A percentile compares a stretch with the other conserved stretches of the same genome.
phyloP scores from a whole-genome alignment of 2,329 filamentous ascomycete species.

The Hymenoscyphus fructigenus region DNA sequence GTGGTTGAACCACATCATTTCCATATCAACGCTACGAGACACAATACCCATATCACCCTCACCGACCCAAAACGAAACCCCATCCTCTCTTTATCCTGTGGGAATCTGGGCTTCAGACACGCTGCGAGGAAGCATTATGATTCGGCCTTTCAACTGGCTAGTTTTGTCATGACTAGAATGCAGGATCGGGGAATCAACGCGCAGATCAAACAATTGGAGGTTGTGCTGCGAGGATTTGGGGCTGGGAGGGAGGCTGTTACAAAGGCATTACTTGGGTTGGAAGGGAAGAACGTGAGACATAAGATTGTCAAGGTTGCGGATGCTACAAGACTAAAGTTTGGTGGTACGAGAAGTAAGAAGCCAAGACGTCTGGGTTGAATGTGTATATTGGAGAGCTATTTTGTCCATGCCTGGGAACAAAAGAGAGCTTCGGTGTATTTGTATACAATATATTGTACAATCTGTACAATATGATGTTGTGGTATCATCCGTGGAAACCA shows the following conservation, averaged over 20 bases:
- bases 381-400: background rate
- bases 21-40: conserved; percentile 82
- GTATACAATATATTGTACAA: conserved; percentile 27
- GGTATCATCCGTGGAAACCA: conserved; percentile 22
- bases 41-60: conserved; percentile 94
- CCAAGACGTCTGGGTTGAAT: conserved; percentile 67
- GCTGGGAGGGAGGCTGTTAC: conserved; percentile 82
- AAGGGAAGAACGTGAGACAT: conserved; percentile 72
- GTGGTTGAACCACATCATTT: conserved; percentile 72
- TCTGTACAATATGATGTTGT: conserved; percentile 9
- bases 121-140: conserved; percentile 79
- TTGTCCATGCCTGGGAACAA: conserved; percentile 4
- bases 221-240: conserved; percentile 84
- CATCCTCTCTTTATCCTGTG: conserved; percentile 76
- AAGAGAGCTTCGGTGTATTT: conserved; percentile 19
- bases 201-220: conserved; percentile 74
- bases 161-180: conserved; percentile 80
- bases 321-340: conserved; percentile 89
- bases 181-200: conserved; percentile 76
- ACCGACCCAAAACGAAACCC: conserved; percentile 77
- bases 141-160: conserved; percentile 84
- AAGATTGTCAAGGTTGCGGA: conserved; percentile 82
- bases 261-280: conserved; percentile 83
- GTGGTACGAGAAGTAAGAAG: conserved; percentile 82
- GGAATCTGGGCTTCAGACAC: conserved; percentile 91